Base-by-base conservation (phyloP, 2,329 filamentous ascomycete genomes). In the Pseudogymnoascus sp. region DNA sequence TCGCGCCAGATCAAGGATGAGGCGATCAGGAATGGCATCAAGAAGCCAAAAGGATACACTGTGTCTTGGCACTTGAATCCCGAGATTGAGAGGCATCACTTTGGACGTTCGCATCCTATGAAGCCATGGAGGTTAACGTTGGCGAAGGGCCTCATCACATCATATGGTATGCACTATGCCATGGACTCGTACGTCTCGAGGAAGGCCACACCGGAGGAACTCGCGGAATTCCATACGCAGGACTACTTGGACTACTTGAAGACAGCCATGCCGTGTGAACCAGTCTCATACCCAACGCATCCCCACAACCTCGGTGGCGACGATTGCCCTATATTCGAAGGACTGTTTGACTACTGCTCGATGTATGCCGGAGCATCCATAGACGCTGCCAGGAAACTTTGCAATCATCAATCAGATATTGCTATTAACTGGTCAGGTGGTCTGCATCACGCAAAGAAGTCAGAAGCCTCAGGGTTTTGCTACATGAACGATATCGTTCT, bases 401-500 rank as follows among this genome's bases (percentile, higher is more conserved):
- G 87, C 72, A 88, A 90, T 70, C 82, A 87, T 58, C 89, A 96
- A 75, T 91, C 92, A 31, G 90, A 97, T 71, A 97, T 99, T 72
- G 94, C 94, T 61, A 92, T 99, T 71, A 95, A 96, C 70, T 99
- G 94, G 94, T 94, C 92, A 15, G 94, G 94, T 36, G 94, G 94
- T 9, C 82, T 99, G 31, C 94, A 99, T 74, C 94, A 99, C 72
- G 94, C 94, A 52, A 97, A 97, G 75, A 94, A 93, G 72, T 85
- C 88, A 60, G 92, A 96, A 75, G 93, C 94, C 0, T 93, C 89
- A 12, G 94, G 94, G 0, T 99, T 99, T 75, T 99, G 94, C 78
- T 99, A 99, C 77, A 92, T 97, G 77, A 99, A 99, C 74, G 94
- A 99, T 75, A 97, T 97, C 69, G 94, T 97, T 63, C 83, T 99